Base-by-base conservation (phyloP, 805 yeast species). In the Wickerhamiella occidentalis region DNA sequence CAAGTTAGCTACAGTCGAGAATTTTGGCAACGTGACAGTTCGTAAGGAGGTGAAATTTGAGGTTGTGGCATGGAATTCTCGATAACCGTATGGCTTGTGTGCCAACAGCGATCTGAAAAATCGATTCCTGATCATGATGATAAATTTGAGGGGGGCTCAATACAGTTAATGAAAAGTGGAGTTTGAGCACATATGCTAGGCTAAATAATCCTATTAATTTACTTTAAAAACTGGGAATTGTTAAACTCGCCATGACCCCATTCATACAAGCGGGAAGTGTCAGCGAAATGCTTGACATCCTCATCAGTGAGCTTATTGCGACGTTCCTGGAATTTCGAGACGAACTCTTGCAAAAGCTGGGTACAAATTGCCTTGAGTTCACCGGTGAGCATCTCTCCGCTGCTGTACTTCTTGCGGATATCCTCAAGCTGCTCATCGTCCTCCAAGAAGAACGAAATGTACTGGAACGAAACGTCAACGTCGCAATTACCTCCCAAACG, bases 401-500 rank as follows among this genome's bases (percentile, higher is more conserved):
- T 67, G 63, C 72, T 78, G 69, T 92, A 92, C 37, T 73, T 75
- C 36, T 76, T 74, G 51, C 79, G 76, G 58, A 81, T 69, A 43
- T 73, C 68, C 49, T 71, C 72, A 59, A 92, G 73, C 59, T 82
- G 78, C 37, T 71, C 88, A 63, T 92, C 97, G 64, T 90, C 97
- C 56, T 86, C 85, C 45, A 78, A 69, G 74, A 92, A 88, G 71
- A 92, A 92, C 5, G 87, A 77, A 55, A 92, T 70, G 64, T 92
- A 92, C 69, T 92, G 97, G 70, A 72, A 92, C 2, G 98, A 85
- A 50, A 92, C 95, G 65, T 92, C 98, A 30, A 88, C 82, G 56
- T 90, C 96, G 43, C 95, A 94, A 63, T 92, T 75, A 61, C 97
- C 98, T 50, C 98, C 98, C 49, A 72, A 71, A 65, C 72, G 72